These are phyloP conservation scores for Bondarzewia mesenterica DNA, from an alignment of 1,284 basidiomycete genomes.

Conservation along the genomic window DNA sequence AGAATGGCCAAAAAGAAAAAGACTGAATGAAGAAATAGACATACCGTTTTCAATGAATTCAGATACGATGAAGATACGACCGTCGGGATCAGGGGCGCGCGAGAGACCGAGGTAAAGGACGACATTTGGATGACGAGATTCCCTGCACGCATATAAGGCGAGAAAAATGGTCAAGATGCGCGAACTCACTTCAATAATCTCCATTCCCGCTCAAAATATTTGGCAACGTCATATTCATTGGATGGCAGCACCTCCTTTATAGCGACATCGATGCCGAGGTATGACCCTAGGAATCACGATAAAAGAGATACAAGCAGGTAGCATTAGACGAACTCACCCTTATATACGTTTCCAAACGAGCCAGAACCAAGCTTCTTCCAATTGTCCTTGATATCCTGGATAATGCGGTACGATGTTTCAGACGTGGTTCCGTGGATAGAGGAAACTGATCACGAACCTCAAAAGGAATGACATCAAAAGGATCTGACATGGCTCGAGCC, in stretches of 20 bases:
- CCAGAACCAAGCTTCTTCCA: constrained; percentile 88
- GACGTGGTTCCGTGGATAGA: no score
- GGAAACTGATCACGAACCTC: constrained; percentile 39
- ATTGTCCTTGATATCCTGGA: constrained; percentile 77
- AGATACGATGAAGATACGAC: constrained; percentile 83
- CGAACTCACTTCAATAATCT: constrained; percentile 75
- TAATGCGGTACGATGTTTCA: no score
- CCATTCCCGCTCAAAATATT: constrained; percentile 98
- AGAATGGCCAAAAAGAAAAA: constrained; percentile 14
- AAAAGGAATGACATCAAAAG: constrained; percentile 79
- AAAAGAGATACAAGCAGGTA: constrained; percentile 7
- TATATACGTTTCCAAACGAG: constrained; percentile 90
- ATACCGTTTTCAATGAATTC: constrained; percentile 79
- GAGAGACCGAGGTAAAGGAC: constrained; percentile 92
- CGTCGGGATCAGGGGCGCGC: constrained; percentile 75
- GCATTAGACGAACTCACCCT: constrained; percentile 39
- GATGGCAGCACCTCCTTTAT: constrained; percentile 93
- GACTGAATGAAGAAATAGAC: no score
- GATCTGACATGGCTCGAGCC: constrained; percentile 37
- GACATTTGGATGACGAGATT: constrained; percentile 87
- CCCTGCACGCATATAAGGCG: constrained; percentile 29
- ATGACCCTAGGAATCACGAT: constrained; percentile 50
- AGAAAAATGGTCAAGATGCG: neutral
- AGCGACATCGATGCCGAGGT: constrained; percentile 92
- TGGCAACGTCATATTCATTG: constrained; percentile 86